A percentile compares a stretch with the other conserved stretches of the same genome.
These are phyloP conservation scores for Solanum rostratum DNA, from an alignment of 257 asterid genomes.

Conservation along the genomic window DNA sequence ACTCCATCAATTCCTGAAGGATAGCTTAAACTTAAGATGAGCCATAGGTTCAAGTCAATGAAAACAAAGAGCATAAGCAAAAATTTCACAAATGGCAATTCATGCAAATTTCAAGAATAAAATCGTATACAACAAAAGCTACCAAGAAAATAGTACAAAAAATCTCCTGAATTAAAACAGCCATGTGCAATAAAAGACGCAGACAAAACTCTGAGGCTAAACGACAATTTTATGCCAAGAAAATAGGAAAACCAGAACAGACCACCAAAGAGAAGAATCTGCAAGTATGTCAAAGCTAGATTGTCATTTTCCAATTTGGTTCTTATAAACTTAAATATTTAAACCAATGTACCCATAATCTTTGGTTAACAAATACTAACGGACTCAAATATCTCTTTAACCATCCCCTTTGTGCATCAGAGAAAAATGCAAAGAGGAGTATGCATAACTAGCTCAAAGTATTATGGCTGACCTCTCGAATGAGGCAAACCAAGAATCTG, in stretches of 20 bases:
- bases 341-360: not conserved
- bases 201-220: not conserved
- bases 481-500: not conserved
- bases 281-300: not conserved
- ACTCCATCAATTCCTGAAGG: slow-evolving; percentile 29
- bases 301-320: not conserved
- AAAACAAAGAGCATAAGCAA: not conserved
- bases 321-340: not conserved
- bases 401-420: not conserved
- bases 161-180: not conserved
- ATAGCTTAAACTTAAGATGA: not conserved
- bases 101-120: not conserved
- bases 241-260: not conserved
- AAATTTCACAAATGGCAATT: not conserved
- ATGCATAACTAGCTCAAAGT: not conserved
- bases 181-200: not conserved
- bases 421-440: not conserved
- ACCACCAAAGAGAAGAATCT: not conserved
- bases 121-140: not conserved
- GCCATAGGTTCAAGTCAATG: not conserved
- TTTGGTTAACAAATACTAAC: not conserved
- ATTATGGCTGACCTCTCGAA: not conserved
- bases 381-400: not conserved
- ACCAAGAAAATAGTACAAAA: not conserved
- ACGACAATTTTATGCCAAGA: not conserved